phyloP scores from a whole-genome alignment of 768 basidiomycete species.

The Cyclocybe aegerita region DNA sequence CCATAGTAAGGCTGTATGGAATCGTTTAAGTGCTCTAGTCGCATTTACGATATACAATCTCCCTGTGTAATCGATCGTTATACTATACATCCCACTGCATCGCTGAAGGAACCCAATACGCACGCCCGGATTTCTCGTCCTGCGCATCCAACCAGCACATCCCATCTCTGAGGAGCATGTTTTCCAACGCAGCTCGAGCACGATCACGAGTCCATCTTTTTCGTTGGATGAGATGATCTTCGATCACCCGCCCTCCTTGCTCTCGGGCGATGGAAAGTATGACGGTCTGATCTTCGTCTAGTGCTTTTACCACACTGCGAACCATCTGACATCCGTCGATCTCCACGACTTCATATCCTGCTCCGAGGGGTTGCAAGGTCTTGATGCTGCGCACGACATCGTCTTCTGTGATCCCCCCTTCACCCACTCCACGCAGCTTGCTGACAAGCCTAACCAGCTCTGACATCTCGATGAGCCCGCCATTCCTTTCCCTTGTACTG shows the following conservation, averaged over 20 bases:
- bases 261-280: conserved; percentile 75
- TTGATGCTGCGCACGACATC: conserved; percentile 84
- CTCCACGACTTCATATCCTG: conserved; percentile 86
- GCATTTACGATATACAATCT: too few relatives aligned
- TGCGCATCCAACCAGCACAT: conserved; percentile 96
- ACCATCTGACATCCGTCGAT: conserved; percentile 80
- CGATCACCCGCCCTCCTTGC: conserved; percentile 68
- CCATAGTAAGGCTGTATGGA: too few relatives aligned
- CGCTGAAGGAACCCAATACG: conserved; percentile 88
- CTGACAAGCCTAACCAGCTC: conserved; percentile 81
- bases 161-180: conserved; percentile 89
- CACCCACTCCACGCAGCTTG: conserved; percentile 68
- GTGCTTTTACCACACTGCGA: conserved; percentile 83
- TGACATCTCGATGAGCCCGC: conserved; percentile 86
- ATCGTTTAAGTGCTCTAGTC: too few relatives aligned
- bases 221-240: conserved; percentile 54
- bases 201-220: conserved; percentile 82
- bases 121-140: conserved; percentile 59
- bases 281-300: conserved; percentile 86
- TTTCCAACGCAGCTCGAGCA: conserved; percentile 76
- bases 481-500: conserved; percentile 84
- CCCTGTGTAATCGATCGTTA: too few relatives aligned
- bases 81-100: conserved; percentile 77
- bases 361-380: conserved; percentile 82
- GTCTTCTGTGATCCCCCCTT: conserved; percentile 77